Evolutionary conservation across 2,329 filamentous ascomycete genomes (phyloP).

Genomic region (Xylariaceae sp.): DNA sequence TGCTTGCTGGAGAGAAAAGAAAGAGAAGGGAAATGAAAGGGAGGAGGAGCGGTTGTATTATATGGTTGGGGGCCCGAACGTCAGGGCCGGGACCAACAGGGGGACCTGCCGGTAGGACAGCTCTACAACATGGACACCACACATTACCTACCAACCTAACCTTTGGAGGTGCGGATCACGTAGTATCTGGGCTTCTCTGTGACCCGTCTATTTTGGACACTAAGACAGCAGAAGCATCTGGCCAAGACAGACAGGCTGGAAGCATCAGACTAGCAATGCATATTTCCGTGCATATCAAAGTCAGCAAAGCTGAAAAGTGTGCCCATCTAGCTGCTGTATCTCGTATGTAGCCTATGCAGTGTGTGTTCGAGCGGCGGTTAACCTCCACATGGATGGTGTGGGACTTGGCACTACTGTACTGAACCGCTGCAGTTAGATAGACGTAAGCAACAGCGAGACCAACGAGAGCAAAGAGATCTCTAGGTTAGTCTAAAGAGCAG

Average conservation of each 20-base stretch:
- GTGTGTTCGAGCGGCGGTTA: too few species aligned
- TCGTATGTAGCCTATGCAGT: too few species aligned
- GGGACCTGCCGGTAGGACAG: conserved; percentile 21
- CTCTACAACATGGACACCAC: conserved; percentile 14
- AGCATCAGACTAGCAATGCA: too few species aligned
- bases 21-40: conserved; percentile 36
- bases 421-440: too few species aligned
- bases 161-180: conserved; percentile 21
- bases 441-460: too few species aligned
- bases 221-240: conserved; percentile 3
- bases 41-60: conserved; percentile 37
- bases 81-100: conserved; percentile 21
- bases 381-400: too few species aligned
- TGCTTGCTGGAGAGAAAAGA: conserved; percentile 62
- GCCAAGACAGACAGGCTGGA: too few species aligned
- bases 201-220: conserved; percentile 20
- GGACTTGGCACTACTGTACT: too few species aligned
- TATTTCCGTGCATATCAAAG: not conserved
- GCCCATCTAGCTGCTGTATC: too few species aligned
- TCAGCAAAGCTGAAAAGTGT: too few species aligned
- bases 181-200: conserved; percentile 20
- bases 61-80: conserved; percentile 34
- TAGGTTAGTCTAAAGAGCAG: too few species aligned
- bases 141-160: conserved; percentile 2
- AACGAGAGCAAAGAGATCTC: too few species aligned